Evolutionary conservation across 805 yeast species (phyloP), one percentile per base, ranked within the genome.

Genomic region (Tetrapisispora arboricola): DNA sequence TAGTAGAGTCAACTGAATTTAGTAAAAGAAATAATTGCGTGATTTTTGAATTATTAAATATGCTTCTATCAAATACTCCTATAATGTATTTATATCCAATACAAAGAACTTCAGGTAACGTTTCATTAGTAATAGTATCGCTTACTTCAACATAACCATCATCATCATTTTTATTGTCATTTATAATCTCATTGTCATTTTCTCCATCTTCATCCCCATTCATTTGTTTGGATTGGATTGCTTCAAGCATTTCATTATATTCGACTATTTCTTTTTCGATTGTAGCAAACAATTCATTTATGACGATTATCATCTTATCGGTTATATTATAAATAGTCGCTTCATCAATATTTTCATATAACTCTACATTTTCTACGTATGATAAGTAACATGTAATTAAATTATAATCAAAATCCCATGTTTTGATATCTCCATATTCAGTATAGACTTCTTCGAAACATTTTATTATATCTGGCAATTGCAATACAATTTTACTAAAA

Each of bases 341-440:
- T 3, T 17, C 19, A 19, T 12, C 15, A n/a, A 36, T 19, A 18
- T 36, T 19, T 8, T 10, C 30, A 19, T 33, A 34, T 21, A 22
- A 17, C 3, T 31, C 34, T 20, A 40, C 26, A 16, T 32, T 16
- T 22, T 36, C 17, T 10, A 27, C 25, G 16, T 34, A 34, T 12
- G 27, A 24, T 21, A 48, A 36, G 26, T 57, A 55, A 22, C 55
- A 55, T 4, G 53, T 54, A 31, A 60, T 36, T 33, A 58, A 47
- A 44, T 61, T 60, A 36, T 49, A 57, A 31, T 52, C 49, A 10
- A 60, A 46, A 41, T 61, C 66, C 66, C 66, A 61, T 1, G 55
- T 49, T 50, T 31, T 31, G 7, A 22, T 7, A 7, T 47, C 41
- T 11, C 40, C 38, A 10, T 43, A 56, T 12, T 41, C 37, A 4